phyloP scores from a whole-genome alignment of 2,329 filamentous ascomycete genomes.

The Epichloe bromicola region DNA sequence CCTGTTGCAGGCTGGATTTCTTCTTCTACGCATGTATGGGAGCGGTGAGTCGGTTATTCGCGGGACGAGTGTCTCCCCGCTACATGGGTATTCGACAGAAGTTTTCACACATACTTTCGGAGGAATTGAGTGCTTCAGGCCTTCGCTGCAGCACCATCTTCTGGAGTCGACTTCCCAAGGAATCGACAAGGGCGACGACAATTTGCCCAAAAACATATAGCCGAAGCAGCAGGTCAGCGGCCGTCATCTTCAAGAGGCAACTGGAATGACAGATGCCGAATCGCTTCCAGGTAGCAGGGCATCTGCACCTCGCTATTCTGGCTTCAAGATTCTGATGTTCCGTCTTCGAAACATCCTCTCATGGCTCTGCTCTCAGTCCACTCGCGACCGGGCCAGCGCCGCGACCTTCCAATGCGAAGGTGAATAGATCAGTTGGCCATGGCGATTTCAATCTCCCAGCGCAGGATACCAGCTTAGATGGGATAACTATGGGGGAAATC shows the following conservation, averaged over 20 bases:
- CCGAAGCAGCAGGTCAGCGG: background rate
- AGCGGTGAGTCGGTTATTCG: background rate
- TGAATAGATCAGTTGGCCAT: background rate
- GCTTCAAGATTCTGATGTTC: background rate
- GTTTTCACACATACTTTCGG: background rate
- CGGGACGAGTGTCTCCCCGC: background rate
- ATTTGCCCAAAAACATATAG: no score
- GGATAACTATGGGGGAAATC: background rate
- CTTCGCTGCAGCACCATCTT: background rate
- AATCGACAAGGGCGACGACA: background rate
- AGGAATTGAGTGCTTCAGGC: background rate
- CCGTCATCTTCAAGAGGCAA: background rate
- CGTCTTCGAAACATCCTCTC: background rate
- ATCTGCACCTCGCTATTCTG: background rate
- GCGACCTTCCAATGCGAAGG: background rate
- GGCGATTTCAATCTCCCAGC: background rate
- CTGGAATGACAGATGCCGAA: background rate
- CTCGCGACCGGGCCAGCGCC: background rate
- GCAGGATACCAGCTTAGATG: background rate
- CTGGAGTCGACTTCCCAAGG: background rate
- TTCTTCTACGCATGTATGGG: background rate
- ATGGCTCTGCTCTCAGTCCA: background rate
- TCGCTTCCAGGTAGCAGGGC: background rate
- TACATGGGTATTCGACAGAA: background rate
- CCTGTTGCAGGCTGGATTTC: no score